These are phyloP conservation scores for Apostasia ramifera DNA, from an alignment of 106 monocot species.

Conservation along the genomic window DNA sequence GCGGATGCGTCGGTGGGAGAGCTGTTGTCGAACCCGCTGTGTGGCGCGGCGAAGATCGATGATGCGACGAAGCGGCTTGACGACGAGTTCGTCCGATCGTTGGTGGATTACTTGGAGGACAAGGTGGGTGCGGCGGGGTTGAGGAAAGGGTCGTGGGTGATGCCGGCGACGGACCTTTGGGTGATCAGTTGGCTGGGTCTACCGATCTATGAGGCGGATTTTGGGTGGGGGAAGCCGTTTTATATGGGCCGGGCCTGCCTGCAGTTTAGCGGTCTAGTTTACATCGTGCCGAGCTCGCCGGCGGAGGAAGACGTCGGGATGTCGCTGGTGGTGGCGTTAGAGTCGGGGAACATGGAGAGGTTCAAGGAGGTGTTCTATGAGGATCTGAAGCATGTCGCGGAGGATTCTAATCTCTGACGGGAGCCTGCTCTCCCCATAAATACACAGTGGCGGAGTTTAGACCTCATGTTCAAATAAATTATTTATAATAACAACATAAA, in stretches of 20 bases:
- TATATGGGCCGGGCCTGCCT: slow-evolving; percentile 32
- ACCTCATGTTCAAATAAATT: no score
- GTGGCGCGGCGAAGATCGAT: slow-evolving; percentile 16
- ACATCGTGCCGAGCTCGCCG: slow-evolving; percentile 12
- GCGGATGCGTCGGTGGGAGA: slow-evolving; percentile 3
- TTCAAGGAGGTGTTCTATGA: slow-evolving; percentile 25
- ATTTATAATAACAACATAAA: no score
- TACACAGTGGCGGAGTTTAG: no score
- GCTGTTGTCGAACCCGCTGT: not conserved
- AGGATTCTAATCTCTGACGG: not conserved
- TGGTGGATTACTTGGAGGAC: slow-evolving; percentile 42
- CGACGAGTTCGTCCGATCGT: slow-evolving; percentile 41
- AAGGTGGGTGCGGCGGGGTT: slow-evolving; percentile 6
- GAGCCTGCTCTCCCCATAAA: no score
- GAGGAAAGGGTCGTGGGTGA: slow-evolving; percentile 7
- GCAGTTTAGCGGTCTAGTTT: slow-evolving; percentile 24
- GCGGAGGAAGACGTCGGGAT: slow-evolving; percentile 5
- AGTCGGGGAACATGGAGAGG: slow-evolving; percentile 22
- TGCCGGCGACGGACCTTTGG: slow-evolving; percentile 18
- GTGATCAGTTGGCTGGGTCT: slow-evolving; percentile 40
- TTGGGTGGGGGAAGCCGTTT: slow-evolving; percentile 46
- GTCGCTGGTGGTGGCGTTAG: slow-evolving; percentile 19
- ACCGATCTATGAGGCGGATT: slow-evolving; percentile 44
- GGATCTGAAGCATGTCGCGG: not conserved
- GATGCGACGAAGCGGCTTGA: slow-evolving; percentile 6